Conservation (phyloP, 345 rosid genomes). For the Gynandropsis gynandra region DNA sequence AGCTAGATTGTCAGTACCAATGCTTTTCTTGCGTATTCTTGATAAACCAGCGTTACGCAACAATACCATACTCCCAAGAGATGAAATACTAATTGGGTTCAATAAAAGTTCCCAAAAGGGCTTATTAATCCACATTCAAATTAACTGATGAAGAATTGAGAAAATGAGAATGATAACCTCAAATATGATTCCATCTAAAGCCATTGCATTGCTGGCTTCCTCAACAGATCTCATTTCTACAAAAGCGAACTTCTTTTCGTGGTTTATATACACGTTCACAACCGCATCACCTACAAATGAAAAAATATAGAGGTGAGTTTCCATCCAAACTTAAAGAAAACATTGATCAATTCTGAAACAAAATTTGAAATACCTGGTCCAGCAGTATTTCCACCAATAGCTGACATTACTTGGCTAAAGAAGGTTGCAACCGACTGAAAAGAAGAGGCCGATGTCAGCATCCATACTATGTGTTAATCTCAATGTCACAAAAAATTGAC, state of each 20-base stretch:
- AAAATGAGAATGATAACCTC: conserved; percentile 58
- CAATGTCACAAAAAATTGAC: not conserved
- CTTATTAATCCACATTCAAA: too few relatives aligned
- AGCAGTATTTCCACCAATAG: conserved; percentile 96
- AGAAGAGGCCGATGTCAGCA: conserved; percentile 24
- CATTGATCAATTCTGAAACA: not conserved
- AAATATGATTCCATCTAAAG: conserved; percentile 90
- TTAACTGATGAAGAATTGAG: not conserved
- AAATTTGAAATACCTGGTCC: conserved; percentile 60
- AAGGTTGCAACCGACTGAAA: conserved; percentile 80
- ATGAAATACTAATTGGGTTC: too few relatives aligned
- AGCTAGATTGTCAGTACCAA: too few relatives aligned
- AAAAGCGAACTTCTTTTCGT: conserved; percentile 99
- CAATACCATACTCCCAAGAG: too few relatives aligned
- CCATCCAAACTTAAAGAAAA: not conserved
- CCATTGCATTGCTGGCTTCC: conserved; percentile 99
- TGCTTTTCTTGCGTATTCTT: too few relatives aligned
- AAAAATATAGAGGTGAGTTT: conserved; percentile 13
- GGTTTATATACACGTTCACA: conserved; percentile 97
- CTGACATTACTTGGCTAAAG: conserved; percentile 96
- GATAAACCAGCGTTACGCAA: too few relatives aligned
- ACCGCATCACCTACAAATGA: conserved; percentile 79
- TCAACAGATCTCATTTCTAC: conserved; percentile 99
- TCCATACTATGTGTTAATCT: conserved; percentile 4
- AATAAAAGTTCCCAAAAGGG: too few relatives aligned